A percentile compares a stretch with the other conserved stretches of the same genome.
Conservation (phyloP, 2,329 filamentous ascomycete genomes). For the Cercospora canescens region DNA sequence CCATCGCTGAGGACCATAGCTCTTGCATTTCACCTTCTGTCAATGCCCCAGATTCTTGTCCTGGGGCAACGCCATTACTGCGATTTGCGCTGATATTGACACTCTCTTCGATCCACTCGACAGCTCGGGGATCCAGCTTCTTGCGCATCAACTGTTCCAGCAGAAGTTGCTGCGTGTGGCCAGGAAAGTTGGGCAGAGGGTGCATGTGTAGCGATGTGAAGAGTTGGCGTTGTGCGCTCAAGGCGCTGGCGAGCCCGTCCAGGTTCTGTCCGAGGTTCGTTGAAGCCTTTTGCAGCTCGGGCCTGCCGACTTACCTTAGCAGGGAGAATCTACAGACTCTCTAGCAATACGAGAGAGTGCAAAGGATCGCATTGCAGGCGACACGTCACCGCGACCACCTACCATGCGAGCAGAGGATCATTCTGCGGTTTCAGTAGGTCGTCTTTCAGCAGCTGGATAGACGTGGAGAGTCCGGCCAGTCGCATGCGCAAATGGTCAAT, state of each 20-base stretch:
- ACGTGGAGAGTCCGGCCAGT: constrained; percentile 31
- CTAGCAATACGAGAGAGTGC: neutral
- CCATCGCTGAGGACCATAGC: constrained; percentile 60
- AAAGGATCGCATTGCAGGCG: constrained; percentile 6
- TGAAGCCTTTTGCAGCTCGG: constrained; percentile 32
- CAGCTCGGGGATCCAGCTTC: constrained; percentile 76
- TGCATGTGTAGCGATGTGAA: constrained; percentile 71
- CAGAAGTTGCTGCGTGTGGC: constrained; percentile 59
- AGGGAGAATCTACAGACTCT: neutral
- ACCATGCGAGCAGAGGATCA: constrained; percentile 38
- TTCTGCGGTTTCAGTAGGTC: constrained; percentile 29
- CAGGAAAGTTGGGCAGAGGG: constrained; percentile 72
- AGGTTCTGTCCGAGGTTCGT: constrained; percentile 57
- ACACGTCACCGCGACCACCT: constrained; percentile 19
- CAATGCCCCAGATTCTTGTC: constrained; percentile 27
- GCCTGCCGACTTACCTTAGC: constrained; percentile 34
- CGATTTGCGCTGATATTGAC: constrained; percentile 47
- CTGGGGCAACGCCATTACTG: constrained; percentile 34
- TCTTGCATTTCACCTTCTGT: constrained; percentile 54
- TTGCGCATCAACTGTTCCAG: constrained; percentile 74
- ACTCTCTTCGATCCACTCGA: constrained; percentile 65
- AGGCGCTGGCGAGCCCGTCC: constrained; percentile 63
- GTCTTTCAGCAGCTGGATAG: constrained; percentile 26
- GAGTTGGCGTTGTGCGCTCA: constrained; percentile 65
- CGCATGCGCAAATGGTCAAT: constrained; percentile 37